These are phyloP conservation scores for Panellus pusillus DNA, from an alignment of 768 basidiomycete species.

Conservation along the genomic window DNA sequence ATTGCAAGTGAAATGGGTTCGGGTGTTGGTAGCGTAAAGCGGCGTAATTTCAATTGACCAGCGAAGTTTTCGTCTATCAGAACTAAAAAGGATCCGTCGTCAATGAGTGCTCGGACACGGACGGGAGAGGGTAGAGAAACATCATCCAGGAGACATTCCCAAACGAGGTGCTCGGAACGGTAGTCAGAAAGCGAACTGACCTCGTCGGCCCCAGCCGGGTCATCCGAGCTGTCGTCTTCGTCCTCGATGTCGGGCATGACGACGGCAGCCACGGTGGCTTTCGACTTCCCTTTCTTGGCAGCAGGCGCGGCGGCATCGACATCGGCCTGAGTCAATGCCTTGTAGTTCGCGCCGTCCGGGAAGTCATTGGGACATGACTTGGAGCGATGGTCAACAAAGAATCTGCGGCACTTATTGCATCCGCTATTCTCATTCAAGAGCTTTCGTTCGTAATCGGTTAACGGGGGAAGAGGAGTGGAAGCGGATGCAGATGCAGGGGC, in stretches of 20 bases:
- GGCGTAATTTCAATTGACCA: conserved; percentile 1
- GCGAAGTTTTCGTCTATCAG: conserved; percentile 21
- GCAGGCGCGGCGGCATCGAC: neutral
- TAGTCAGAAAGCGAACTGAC: too few relatives aligned
- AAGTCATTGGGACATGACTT: conserved; percentile 23
- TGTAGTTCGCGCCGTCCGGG: conserved; percentile 19
- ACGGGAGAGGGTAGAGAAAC: too few relatives aligned
- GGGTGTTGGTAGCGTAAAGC: conserved; percentile 1
- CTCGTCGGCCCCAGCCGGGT: too few relatives aligned
- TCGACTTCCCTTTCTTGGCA: too few relatives aligned
- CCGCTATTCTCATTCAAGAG: conserved; percentile 21
- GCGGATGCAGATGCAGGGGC: too few relatives aligned
- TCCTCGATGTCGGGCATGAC: neutral
- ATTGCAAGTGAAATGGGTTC: too few relatives aligned
- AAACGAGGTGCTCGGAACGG: too few relatives aligned
- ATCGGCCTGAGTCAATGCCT: conserved; percentile 7
- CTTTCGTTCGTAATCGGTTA: too few relatives aligned
- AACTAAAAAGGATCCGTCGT: conserved; percentile 27
- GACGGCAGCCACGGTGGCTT: neutral
- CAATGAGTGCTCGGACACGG: too few relatives aligned
- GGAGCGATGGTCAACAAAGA: conserved; percentile 16
- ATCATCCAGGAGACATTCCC: too few relatives aligned
- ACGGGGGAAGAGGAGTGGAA: too few relatives aligned
- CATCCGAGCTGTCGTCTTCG: neutral
- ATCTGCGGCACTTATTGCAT: conserved; percentile 26